phyloP scores from a whole-genome alignment of 495 filamentous ascomycete species.

The Aspergillus avenaceus region DNA sequence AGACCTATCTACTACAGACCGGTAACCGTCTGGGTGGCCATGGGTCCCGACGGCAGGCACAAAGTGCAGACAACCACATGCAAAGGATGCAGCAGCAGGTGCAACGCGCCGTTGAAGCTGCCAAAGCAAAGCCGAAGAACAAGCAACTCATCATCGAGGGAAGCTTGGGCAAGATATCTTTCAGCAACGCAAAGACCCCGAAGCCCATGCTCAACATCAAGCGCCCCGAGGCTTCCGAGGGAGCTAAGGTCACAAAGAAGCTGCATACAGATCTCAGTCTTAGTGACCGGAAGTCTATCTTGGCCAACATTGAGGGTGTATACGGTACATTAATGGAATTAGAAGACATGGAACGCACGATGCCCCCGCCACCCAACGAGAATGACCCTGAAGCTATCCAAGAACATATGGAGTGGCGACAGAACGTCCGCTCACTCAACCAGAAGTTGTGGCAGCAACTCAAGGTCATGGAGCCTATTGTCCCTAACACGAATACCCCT shows the following conservation, averaged over 20 bases:
- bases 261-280: slow-evolving; percentile 45
- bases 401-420: slow-evolving; percentile 65
- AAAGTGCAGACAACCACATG: slow-evolving; percentile 89
- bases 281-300: slow-evolving; percentile 74
- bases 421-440: slow-evolving; percentile 67
- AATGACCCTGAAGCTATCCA: slow-evolving; percentile 62
- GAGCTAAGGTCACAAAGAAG: slow-evolving; percentile 40
- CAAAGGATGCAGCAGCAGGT: slow-evolving; percentile 99
- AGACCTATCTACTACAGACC: slow-evolving; percentile 94
- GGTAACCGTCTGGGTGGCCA: slow-evolving; percentile 69
- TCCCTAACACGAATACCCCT: slow-evolving; percentile 60
- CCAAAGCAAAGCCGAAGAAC: slow-evolving; percentile 94
- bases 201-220: slow-evolving; percentile 94
- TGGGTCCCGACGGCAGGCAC: slow-evolving; percentile 59
- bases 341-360: slow-evolving; percentile 90
- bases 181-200: slow-evolving; percentile 96
- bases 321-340: slow-evolving; percentile 86
- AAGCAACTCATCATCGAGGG: slow-evolving; percentile 98
- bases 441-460: slow-evolving; percentile 75
- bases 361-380: slow-evolving; percentile 64
- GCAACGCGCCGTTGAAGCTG: slow-evolving; percentile 92
- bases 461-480: slow-evolving; percentile 87
- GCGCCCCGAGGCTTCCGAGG: slow-evolving; percentile 67
- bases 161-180: slow-evolving; percentile 97
- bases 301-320: slow-evolving; percentile 80